A percentile compares a stretch with the other conserved stretches of the same genome.
phyloP scores from a whole-genome alignment of 2,329 filamentous ascomycete genomes.

The Colletotrichum ledebouriae region DNA sequence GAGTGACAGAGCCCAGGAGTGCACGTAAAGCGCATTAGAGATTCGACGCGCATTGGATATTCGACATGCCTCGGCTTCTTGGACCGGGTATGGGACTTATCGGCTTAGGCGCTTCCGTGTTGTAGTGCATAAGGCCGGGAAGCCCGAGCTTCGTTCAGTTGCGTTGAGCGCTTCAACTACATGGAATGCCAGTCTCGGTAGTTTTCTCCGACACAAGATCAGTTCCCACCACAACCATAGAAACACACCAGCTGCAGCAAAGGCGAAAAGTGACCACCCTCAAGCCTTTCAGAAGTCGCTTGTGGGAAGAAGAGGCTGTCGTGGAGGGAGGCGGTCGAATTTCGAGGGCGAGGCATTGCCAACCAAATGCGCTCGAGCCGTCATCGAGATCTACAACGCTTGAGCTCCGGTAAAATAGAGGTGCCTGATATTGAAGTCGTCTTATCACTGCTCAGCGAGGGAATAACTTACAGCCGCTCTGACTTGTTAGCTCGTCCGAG shows the following conservation, averaged over 20 bases:
- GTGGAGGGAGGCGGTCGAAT: not conserved
- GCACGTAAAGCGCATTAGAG: not conserved
- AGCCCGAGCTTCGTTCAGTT: slow-evolving; percentile 6
- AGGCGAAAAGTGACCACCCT: not conserved
- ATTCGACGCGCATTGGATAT: slow-evolving; percentile 17
- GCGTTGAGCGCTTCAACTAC: slow-evolving; percentile 9
- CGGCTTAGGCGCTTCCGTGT: slow-evolving; percentile 1
- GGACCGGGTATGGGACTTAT: not conserved
- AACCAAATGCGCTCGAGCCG: not conserved
- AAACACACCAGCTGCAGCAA: not conserved
- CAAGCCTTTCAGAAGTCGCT: too few relatives aligned
- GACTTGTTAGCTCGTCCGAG: not conserved
- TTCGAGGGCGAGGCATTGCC: not conserved
- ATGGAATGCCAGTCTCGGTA: slow-evolving; percentile 23
- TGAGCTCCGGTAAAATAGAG: not conserved
- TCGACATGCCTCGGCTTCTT: not conserved
- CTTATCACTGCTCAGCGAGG: slow-evolving; percentile 2
- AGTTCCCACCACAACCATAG: not conserved
- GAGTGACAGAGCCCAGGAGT: not conserved
- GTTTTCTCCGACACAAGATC: not conserved
- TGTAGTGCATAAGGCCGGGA: not conserved
- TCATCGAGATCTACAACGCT: slow-evolving; percentile 4
- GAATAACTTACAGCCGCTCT: not conserved
- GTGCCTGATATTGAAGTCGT: not conserved
- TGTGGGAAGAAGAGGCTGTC: not conserved